Evolutionary conservation across 441 rosid genomes (phyloP), one percentile per base, ranked within the genome.

Genomic region (Cnidoscolus chayamansa): DNA sequence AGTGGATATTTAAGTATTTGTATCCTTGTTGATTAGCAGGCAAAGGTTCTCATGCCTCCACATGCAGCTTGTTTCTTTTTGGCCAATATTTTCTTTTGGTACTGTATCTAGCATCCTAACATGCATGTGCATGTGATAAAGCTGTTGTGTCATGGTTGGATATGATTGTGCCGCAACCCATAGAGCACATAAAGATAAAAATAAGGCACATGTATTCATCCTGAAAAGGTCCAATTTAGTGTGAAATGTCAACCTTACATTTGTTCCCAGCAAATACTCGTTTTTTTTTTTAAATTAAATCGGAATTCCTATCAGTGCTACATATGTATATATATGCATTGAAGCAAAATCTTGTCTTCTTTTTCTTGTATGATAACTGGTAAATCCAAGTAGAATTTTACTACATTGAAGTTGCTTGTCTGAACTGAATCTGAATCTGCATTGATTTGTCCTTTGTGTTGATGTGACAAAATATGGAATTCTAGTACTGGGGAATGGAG

Each of bases 91-190:
- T 35, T 16, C 19, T 54, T 47, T 49, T 11, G 71, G 71, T n/a
- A 4, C 16, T 13, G 56, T 17, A 19, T 43, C 49, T 57, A 43
- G 54, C 59, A 10, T 2, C 7, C 58, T 25, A 67, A 40, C 73
- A 65, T 35, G 65, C 74, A 65, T 71, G 75, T 68, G 71, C 72
- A 67, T 58, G 66, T 51, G 67, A 49, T 51, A 11, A 35, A 53
- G 53, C 61, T 63, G 49, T 2, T 2, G 40, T 51, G 54, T 47
- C 74, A 32, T 40, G 53, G 64, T 48, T 65, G 58, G 66, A 71
- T 60, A 51, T 51, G 60, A 53, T 62, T 54, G 43, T 62, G 56
- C 37, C 32, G 66, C 59, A 1, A 19, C 51, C 58, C 30, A 17
- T 1, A 47, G 16, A 69, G 19, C 30, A 45, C 5, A 30, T 53